Evolutionary conservation across 345 rosid species (phyloP).

Genomic region (Citrus unshiu): DNA sequence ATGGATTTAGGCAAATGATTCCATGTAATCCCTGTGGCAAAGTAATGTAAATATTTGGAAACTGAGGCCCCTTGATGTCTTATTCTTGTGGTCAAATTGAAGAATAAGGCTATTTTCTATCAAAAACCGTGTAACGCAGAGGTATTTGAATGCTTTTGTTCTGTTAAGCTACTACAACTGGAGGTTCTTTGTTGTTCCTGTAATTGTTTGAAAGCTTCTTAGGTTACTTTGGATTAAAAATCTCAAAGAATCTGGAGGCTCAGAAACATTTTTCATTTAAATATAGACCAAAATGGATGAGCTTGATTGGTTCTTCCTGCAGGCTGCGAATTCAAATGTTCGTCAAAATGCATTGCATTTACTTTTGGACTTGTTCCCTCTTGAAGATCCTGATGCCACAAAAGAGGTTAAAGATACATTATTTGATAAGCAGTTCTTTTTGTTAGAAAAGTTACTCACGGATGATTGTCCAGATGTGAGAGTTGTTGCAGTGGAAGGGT

Average conservation of each 20-base stretch:
- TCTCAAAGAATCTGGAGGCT: background rate
- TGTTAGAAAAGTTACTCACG: slow-evolving; percentile 68
- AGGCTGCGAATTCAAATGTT: slow-evolving; percentile 95
- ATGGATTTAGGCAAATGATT: background rate
- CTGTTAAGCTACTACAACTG: background rate
- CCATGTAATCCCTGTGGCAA: background rate
- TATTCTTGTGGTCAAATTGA: background rate
- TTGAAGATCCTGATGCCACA: slow-evolving; percentile 89
- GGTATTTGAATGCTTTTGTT: background rate
- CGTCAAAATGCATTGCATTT: slow-evolving; percentile 87
- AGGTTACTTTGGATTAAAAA: background rate
- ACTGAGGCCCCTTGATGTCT: background rate
- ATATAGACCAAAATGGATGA: background rate
- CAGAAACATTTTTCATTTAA: too few relatives aligned
- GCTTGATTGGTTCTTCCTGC: slow-evolving; percentile 26
- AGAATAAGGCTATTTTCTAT: background rate
- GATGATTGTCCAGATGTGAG: slow-evolving; percentile 92
- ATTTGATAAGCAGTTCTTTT: slow-evolving; percentile 80
- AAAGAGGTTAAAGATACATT: slow-evolving; percentile 83
- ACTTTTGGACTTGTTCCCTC: slow-evolving; percentile 82
- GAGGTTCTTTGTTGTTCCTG: background rate
- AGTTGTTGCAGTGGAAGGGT: slow-evolving; percentile 94
- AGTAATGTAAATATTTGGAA: background rate
- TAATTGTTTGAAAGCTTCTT: background rate
- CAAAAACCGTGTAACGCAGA: background rate